Evolutionary conservation across 352 stramenopile genomes (phyloP), one percentile per base, ranked within the genome.

Genomic region (Phytophthora ramorum): DNA sequence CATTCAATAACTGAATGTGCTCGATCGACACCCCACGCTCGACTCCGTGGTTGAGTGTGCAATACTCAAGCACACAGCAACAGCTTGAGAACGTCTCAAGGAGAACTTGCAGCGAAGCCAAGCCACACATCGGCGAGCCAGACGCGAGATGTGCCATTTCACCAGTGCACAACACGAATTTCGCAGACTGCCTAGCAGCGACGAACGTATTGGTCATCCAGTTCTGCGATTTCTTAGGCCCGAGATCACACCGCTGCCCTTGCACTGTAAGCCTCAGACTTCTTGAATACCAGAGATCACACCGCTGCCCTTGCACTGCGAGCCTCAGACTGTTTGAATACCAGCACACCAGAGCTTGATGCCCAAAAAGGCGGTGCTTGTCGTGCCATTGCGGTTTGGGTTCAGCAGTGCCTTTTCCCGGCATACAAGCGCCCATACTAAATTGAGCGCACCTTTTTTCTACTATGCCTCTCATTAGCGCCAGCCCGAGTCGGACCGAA

Each of bases 391-490:
- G 35, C 16, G 12, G 12, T 13, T 7, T 41, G 14, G 34, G 34
- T 40, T 40, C 34, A 40, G 34, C 12, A 40, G 13, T 7, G 4
- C 14, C 14, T n/a, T 17, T 41, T 41, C 47, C 47, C 20, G 2
- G 30, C 38, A 59, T 59, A 59, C 52, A 59, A 58, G 37, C n/a
- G 9, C 12, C 37, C 17, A 46, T 49, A 46, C 37, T 19, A 22
- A 34, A 16, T 19, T 17, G 14, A 3, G 22, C 24, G 0, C n/a
- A 22, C 47, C 55, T 35, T 60, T 43, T 51, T 17, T 51, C 46
- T 56, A 38, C 46, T 56, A 38, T 54, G 44, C 50, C 43, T 71
- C 57, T 71, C 63, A 71, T 61, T 61, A 61, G 53, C 53, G 53
- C 40, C 53, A 46, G 53, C 19, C 5, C 58, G 58, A 60, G 53